phyloP scores from a whole-genome alignment of 2,329 filamentous ascomycete species.

The Microdochium trichocladiopsis region DNA sequence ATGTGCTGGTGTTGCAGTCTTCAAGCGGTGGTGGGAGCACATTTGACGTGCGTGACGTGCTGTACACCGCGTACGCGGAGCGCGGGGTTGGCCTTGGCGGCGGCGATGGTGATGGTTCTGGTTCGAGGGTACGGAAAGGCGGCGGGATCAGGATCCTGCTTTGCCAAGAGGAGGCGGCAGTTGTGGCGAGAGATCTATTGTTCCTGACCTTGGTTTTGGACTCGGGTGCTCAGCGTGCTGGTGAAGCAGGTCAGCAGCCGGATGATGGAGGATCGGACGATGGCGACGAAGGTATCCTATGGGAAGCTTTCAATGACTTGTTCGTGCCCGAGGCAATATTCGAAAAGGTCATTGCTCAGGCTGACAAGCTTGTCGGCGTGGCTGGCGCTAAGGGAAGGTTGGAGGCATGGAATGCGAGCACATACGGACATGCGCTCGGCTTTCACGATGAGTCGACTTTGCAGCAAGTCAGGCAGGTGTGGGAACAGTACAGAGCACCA shows the following conservation, averaged over 20 bases:
- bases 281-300: background rate
- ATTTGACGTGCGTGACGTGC: conserved; percentile 48
- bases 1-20: conserved; percentile 45
- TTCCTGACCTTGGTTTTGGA: background rate
- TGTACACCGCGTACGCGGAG: conserved; percentile 44
- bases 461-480: background rate
- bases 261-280: background rate
- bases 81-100: conserved; percentile 14
- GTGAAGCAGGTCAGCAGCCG: no score
- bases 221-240: no score
- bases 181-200: background rate
- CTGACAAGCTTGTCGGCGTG: background rate
- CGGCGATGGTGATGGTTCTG: no score
- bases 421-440: background rate
- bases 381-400: background rate
- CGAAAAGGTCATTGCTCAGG: background rate
- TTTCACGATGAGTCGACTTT: background rate
- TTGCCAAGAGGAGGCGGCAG: background rate
- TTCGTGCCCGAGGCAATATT: background rate
- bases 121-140: no score
- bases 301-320: background rate
- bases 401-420: background rate
- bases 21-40: conserved; percentile 8
- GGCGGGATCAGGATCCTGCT: background rate
- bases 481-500: background rate